Evolutionary conservation across 2,329 filamentous ascomycete species (phyloP).

Genomic region (Fusarium sp.): DNA sequence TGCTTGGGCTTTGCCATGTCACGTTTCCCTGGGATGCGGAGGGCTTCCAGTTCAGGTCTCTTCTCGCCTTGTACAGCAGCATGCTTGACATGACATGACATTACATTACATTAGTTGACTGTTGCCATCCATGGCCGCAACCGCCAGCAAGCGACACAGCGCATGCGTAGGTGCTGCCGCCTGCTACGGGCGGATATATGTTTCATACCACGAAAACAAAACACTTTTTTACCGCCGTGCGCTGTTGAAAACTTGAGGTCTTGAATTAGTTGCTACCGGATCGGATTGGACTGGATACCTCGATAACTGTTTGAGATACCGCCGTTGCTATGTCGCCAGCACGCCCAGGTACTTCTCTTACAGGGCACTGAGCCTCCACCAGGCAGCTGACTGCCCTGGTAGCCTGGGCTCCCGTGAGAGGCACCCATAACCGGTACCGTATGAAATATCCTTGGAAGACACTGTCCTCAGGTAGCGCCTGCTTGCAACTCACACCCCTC

Average conservation of each 20-base stretch:
- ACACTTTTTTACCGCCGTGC: slow-evolving; percentile 19
- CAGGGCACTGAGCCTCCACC: slow-evolving; percentile 25
- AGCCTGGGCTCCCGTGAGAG: neutral
- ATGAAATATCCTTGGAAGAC: neutral
- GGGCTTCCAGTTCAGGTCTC: slow-evolving; percentile 1
- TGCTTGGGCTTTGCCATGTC: neutral
- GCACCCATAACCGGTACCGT: slow-evolving; percentile 23
- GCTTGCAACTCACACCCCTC: slow-evolving; percentile 31
- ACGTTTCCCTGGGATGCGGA: slow-evolving; percentile 8
- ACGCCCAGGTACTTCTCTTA: slow-evolving; percentile 18
- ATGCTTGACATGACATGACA: neutral
- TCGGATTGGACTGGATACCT: slow-evolving; percentile 19
- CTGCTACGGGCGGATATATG: slow-evolving; percentile 17
- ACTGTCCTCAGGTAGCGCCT: slow-evolving; percentile 31
- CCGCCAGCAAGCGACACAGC: slow-evolving; percentile 7
- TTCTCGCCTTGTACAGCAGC: slow-evolving; percentile 5
- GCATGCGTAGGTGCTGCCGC: slow-evolving; percentile 15
- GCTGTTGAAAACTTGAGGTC: slow-evolving; percentile 3
- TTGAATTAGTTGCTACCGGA: neutral
- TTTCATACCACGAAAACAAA: slow-evolving; percentile 28
- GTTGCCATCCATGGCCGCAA: neutral
- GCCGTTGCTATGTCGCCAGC: slow-evolving; percentile 39
- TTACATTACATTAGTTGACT: neutral
- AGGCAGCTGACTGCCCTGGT: slow-evolving; percentile 23
- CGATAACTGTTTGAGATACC: slow-evolving; percentile 32